Evolutionary conservation across 2,329 filamentous ascomycete species (phyloP), one percentile per base, ranked within the genome.

Genomic region (Stagonosporopsis vannaccii): DNA sequence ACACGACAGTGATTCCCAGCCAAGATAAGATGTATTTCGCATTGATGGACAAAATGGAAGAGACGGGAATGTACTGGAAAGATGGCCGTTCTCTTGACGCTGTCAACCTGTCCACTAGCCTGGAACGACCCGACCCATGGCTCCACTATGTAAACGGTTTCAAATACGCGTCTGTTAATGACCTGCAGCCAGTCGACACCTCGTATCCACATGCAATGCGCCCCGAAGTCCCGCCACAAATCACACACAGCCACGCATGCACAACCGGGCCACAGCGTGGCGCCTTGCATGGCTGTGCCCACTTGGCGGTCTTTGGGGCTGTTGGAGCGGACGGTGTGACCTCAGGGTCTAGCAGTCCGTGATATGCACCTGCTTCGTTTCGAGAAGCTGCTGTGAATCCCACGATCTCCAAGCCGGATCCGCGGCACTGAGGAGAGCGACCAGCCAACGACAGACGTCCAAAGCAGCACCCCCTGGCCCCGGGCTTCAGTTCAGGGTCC

Each of bases 221-320:
- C 48, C 43, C 48, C 48, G 55, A 56, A 20, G 44, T 48, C 39
- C 49, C 49, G 55, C 55, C 55, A 58, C 55, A 58, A 58, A 58
- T 58, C 55, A 58, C 33, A 58, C 55, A 33, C 55, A 58, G 55
- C 55, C 55, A 58, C 55, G 55, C 55, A 58, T 58, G 49, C 44
- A 35, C 39, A 33, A 20, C 48, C 23, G 32, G 48, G 43, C 44
- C 44, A 52, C 55, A 47, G n/a, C 35, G 55, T 58, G 55, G 55
- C 55, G 55, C 55, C 55, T 49, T 58, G 55, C 55, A 58, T 58
- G 43, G 55, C 44, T 53, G 49, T 53, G 55, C 44, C 55, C 55
- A 58, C 55, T 58, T 58, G 49, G 55, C 55, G 43, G 43, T 47
- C 30, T 23, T 33, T 17, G 42, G 12, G 25, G 53, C 42, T 17